These are phyloP conservation scores for Podaxis sp. DNA, from an alignment of 768 basidiomycete species.

Conservation along the genomic window DNA sequence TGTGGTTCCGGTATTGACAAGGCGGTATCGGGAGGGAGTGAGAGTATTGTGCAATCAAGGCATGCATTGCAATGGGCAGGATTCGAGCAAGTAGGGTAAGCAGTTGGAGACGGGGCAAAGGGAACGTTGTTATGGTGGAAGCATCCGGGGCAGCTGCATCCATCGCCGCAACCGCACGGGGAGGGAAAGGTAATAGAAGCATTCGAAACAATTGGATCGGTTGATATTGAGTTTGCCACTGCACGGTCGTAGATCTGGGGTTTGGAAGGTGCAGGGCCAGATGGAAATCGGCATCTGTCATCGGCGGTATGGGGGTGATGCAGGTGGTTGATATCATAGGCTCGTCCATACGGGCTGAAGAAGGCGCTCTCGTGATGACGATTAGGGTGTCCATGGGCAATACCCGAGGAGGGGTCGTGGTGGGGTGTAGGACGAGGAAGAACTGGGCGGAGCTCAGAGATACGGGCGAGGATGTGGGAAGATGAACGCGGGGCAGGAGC, in stretches of 20 bases:
- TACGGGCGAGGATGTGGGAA: conserved; percentile 56
- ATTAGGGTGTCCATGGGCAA: conserved; percentile 38
- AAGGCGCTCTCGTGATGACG: conserved; percentile 51
- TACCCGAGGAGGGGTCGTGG: conserved; percentile 48
- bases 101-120: conserved; percentile 31
- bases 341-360: conserved; percentile 70
- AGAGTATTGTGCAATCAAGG: conserved; percentile 62
- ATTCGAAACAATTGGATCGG: conserved; percentile 10
- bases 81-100: conserved; percentile 37
- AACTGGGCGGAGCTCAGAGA: conserved; percentile 67
- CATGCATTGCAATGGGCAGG: conserved; percentile 44
- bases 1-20: conserved; percentile 43
- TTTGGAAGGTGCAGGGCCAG: conserved; percentile 22
- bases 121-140: conserved; percentile 48
- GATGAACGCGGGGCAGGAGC: conserved; percentile 26
- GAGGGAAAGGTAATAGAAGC: conserved; percentile 37
- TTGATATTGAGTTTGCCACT: conserved; percentile 20
- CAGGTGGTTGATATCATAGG: conserved; percentile 48
- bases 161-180: conserved; percentile 61
- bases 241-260: conserved; percentile 26
- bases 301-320: conserved; percentile 28
- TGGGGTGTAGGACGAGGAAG: conserved; percentile 56
- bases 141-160: conserved; percentile 67
- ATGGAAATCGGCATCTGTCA: conserved; percentile 19
- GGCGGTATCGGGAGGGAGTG: conserved; percentile 41